Base-by-base conservation (phyloP, 768 basidiomycete species). In the Hydnomerulius pinastri region DNA sequence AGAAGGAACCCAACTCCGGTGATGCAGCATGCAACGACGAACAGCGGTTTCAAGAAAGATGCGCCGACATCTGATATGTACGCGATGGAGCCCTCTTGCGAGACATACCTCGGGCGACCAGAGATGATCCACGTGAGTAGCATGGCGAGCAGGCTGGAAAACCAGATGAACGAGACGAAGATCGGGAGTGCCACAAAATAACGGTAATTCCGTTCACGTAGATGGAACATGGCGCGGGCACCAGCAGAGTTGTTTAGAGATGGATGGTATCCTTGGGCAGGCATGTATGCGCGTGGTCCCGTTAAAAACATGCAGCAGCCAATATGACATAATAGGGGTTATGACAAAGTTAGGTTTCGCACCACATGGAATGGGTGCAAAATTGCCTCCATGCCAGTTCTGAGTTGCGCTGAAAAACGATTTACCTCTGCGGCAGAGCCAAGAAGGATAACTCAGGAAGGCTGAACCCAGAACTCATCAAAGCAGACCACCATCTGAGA, bases 41-140 rank as follows among this genome's bases (percentile, higher is more conserved):
- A 92, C 30, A 91, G 75, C 3, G 90, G 89, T 62, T 91, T 90
- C 37, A 91, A 71, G 44, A 77, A 73, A 55, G 77, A 77, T 17
- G 90, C 88, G n/a, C 85, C 88, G 29, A 90, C 68, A 59, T 91
- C 87, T 35, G 86, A 88, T 41, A 91, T 89, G 66, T 86, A 89
- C n/a, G 82, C 80, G 44, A 89, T 80, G 1, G 66, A 65, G 18
- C 77, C 77, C 30, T 82, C 75, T 63, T 78, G 73, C 12, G 83
- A 77, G 13, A 73, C 73, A 57, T 76, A 73, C 48, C 68, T 69
- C 20, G 74, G 76, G 25, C 78, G 71, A 17, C 86, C 86, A n/a
- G 75, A 72, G 8, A 80, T 81, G 20, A 84, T 73, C 86, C 87
- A 91, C 24, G 81, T 81, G 47, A 88, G 77, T 25, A 91, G 68